phyloP scores from a whole-genome alignment of 805 yeast genomes.

The Hagleromyces aurorensis region DNA sequence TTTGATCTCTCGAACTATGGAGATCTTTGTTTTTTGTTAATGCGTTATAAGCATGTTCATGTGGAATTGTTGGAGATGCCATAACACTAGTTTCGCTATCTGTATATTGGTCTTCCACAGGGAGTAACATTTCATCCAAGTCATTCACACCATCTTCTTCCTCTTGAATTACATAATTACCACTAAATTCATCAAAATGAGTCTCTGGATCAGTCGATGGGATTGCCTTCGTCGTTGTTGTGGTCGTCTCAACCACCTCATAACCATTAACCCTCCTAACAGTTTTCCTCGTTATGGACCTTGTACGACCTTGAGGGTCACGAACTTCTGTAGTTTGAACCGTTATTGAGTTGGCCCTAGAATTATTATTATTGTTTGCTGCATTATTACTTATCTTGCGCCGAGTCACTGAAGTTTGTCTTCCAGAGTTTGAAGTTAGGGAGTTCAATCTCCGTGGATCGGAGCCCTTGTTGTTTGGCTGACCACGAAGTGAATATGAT shows the following conservation, averaged over 20 bases:
- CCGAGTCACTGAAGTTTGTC: background rate
- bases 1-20: constrained; percentile 3
- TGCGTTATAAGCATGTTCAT: constrained; percentile 7
- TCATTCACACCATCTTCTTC: constrained; percentile 22
- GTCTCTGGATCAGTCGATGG: constrained; percentile 21
- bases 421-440: constrained; percentile 12
- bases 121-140: constrained; percentile 15
- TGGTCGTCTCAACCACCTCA: constrained; percentile 42
- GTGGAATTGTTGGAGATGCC: no score
- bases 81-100: constrained; percentile 1
- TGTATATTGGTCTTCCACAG: constrained; percentile 1
- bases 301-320: constrained; percentile 45
- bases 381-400: background rate
- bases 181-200: constrained; percentile 28
- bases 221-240: constrained; percentile 29
- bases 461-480: constrained; percentile 5
- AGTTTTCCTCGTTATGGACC: constrained; percentile 47
- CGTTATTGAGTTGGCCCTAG: constrained; percentile 31
- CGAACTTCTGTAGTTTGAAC: constrained; percentile 44
- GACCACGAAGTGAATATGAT: constrained; percentile 15
- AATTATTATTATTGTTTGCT: constrained; percentile 3
- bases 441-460: constrained; percentile 20
- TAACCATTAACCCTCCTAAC: constrained; percentile 41
- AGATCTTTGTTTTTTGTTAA: constrained; percentile 2
- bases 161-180: constrained; percentile 16